A percentile compares a stretch with the other conserved stretches of the same genome.
These are phyloP conservation scores for Arbutus unedo DNA, from an alignment of 148 eudicot genomes.

Conservation along the genomic window DNA sequence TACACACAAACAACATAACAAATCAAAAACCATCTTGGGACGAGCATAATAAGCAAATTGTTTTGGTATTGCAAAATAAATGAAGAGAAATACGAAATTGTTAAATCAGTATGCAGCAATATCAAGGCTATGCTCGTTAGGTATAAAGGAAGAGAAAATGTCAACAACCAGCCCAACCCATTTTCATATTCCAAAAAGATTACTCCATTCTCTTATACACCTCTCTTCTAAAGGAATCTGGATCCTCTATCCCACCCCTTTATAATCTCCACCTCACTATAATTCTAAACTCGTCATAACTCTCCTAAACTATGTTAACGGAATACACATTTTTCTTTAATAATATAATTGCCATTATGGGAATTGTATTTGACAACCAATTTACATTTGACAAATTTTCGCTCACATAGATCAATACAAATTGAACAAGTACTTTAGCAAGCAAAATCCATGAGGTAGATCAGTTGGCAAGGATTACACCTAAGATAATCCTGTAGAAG, in stretches of 20 bases:
- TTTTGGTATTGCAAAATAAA: background rate
- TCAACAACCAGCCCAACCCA: background rate
- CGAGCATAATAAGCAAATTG: background rate
- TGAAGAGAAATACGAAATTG: background rate
- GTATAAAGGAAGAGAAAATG: background rate
- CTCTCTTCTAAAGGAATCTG: too few relatives aligned
- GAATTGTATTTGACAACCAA: background rate
- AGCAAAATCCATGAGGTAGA: background rate
- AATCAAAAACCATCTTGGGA: constrained; percentile 12
- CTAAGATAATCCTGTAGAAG: background rate
- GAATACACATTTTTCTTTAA: too few relatives aligned
- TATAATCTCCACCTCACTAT: background rate
- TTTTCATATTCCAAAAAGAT: background rate
- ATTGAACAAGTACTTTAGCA: background rate
- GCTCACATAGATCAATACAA: background rate
- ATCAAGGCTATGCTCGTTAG: background rate
- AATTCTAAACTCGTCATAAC: too few relatives aligned
- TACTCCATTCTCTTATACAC: background rate
- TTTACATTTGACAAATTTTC: background rate
- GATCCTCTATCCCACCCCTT: too few relatives aligned
- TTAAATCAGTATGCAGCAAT: background rate
- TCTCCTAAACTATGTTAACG: too few relatives aligned
- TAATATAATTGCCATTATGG: too few relatives aligned
- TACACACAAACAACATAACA: constrained; percentile 23
- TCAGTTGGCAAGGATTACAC: background rate